Evolutionary conservation across 108 stramenopile species (phyloP), one percentile per base, ranked within the genome.

Genomic region (Discostella stelligeroides): DNA sequence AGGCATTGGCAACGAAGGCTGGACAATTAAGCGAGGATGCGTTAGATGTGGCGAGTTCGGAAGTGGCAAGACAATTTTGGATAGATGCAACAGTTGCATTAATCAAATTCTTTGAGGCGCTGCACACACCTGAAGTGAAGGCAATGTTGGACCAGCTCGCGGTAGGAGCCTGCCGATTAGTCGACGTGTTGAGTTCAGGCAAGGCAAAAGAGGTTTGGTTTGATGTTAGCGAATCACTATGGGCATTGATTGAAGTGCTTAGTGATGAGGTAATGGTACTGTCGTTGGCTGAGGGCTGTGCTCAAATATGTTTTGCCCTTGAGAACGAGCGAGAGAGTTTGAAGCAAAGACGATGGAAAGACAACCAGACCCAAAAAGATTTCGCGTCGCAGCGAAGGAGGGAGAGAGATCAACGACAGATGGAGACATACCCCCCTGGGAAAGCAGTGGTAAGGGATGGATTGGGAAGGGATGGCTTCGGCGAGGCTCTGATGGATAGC

Each of bases 211-310:
- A 82, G 40, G 50, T 90, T 13, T 62, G 86, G 39, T 76, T 79
- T 43, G 86, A 90, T 76, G 48, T 62, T 1, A 71, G 57, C 45
- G 79, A 84, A 37, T 51, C 85, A 27, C 18, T 70, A 21, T 88
- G 86, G 88, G 66, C 81, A 4, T 62, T 75, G 12, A 54, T 85
- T 7, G 86, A 88, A 65, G 66, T 93, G 30, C 68, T 73, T 28
- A 68, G 80, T 10, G 88, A 89, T 74, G 82, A 81, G 24, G 64
- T 77, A 5, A 84, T 88, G 29, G 90, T 84, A 4, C 46, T 81
- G 61, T 85, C 87, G 2, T 75, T 90, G 67, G 92, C 89, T 15
- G 89, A 93, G 76, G 87, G 87, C n/a, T 88, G 88, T 29, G 92
- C 92, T 21, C 80, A 90, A 57, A 68, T 93, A 48, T 90, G 89